Conservation (phyloP, 768 basidiomycete genomes). For the Psilocybe subaeruginosa region DNA sequence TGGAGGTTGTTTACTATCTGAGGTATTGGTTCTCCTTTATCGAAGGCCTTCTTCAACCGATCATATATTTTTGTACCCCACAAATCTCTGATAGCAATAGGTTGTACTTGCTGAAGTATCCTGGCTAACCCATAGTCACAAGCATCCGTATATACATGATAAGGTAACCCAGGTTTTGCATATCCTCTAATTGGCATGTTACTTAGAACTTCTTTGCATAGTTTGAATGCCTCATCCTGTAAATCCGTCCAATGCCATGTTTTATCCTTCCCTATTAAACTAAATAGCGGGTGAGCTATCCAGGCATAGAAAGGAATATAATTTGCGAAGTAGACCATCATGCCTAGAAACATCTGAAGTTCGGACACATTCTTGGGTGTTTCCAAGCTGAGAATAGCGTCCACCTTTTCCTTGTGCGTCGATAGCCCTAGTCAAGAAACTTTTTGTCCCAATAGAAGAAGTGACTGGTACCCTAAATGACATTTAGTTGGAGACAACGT, state of each 20-base stretch:
- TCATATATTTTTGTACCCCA: constrained; percentile 30
- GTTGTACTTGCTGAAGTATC: constrained; percentile 36
- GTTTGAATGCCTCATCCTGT: background rate
- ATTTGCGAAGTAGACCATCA: constrained; percentile 2
- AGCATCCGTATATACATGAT: constrained; percentile 38
- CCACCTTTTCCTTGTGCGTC: constrained; percentile 35
- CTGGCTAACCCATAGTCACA: constrained; percentile 31
- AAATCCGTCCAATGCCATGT: background rate
- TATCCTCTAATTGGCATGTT: constrained; percentile 4
- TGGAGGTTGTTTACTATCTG: constrained; percentile 18
- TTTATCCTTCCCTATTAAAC: background rate
- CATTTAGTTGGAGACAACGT: constrained; percentile 37
- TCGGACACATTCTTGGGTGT: constrained; percentile 24
- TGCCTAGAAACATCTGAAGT: constrained; percentile 25
- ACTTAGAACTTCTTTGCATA: background rate
- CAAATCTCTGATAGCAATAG: constrained; percentile 27
- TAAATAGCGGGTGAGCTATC: background rate
- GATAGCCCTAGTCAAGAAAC: constrained; percentile 35
- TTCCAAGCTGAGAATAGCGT: constrained; percentile 29
- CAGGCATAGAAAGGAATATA: constrained; percentile 7
- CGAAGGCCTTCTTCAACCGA: constrained; percentile 21
- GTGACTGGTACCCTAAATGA: constrained; percentile 30
- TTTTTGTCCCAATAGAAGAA: constrained; percentile 21
- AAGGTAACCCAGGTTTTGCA: constrained; percentile 20
- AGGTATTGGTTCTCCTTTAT: constrained; percentile 22